phyloP scores from a whole-genome alignment of 2,329 filamentous ascomycete genomes.

The Talaromyces sp. region DNA sequence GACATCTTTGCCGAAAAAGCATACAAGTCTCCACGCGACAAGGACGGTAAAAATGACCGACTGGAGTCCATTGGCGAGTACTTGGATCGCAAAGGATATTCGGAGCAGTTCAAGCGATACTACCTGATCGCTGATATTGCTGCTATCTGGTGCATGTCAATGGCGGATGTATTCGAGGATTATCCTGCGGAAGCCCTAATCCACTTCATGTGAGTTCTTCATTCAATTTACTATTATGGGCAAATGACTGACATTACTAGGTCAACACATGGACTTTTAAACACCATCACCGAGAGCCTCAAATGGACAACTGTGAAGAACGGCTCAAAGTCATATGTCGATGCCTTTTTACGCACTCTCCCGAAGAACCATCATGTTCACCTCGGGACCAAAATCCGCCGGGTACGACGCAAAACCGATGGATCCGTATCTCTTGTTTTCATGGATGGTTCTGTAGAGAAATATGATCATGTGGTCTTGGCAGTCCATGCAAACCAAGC shows the following conservation, averaged over 20 bases:
- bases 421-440: neutral
- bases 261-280: neutral
- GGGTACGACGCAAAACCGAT: neutral
- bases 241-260: neutral
- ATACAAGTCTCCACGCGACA: neutral
- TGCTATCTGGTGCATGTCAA: slow-evolving; percentile 4
- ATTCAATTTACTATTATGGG: no score
- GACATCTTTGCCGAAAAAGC: slow-evolving; percentile 9
- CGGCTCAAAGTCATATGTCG: slow-evolving; percentile 14
- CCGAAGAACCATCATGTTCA: slow-evolving; percentile 6
- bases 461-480: slow-evolving; percentile 10
- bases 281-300: neutral
- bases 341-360: slow-evolving; percentile 1
- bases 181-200: slow-evolving; percentile 9
- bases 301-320: slow-evolving; percentile 7
- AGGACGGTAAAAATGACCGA: neutral
- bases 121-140: slow-evolving; percentile 7
- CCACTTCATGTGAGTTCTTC: slow-evolving; percentile 10
- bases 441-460: neutral
- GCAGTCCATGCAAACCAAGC: slow-evolving; percentile 12
- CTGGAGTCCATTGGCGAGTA: slow-evolving; percentile 14
- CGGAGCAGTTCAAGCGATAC: slow-evolving; percentile 7
- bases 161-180: neutral
- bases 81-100: slow-evolving; percentile 8
- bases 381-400: neutral